Base-by-base conservation (phyloP, 805 yeast genomes). In the Ogataea sp. region DNA sequence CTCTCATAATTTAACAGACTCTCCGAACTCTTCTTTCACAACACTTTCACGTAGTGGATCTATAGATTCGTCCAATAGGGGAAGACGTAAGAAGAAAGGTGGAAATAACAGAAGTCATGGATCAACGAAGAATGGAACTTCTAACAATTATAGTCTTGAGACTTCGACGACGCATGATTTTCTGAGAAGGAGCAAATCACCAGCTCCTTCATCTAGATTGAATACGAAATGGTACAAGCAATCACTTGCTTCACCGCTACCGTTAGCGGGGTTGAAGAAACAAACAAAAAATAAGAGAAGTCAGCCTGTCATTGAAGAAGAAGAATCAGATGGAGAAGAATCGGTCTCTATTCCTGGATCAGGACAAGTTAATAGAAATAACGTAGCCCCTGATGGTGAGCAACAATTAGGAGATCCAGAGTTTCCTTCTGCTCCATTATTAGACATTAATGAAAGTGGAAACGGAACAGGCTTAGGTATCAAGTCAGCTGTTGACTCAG, bases 1-100 rank as follows among this genome's bases (percentile, higher is more conserved):
- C 8, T 15, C 21, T 8, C 26, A 34, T 6, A 39, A 46, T 1
- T 51, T 51, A 20, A 58, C 50, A 29, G 58, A 53, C 2, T 61
- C 67, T 1, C 62, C 67, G 2, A 53, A 50, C 28, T 61, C 65
- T 1, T 60, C 65, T 3, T 46, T 50, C 30, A 52, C 56, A 6
- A 53, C 55, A 3, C 40, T 61, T n/a, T 61, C 67, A 14, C 43
- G 67, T 32, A 48, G 61, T 6, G 56, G 53, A 30, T 61, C 67
- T 1, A 21, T 59, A n/a, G 67, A 62, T n/a, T 60, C 65, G 2
- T 44, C 51, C 14, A 53, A 56, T 8, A 36, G 41, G 8, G 44
- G 58, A 32, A 60, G 61, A 10, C 45, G 57, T 17, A 39, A 44
- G n/a, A 50, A 41, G 38, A 39, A 39, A 82, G 21, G 20, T 17